These are phyloP conservation scores for Harrya chromipes DNA, from an alignment of 768 basidiomycete genomes.

Conservation along the genomic window DNA sequence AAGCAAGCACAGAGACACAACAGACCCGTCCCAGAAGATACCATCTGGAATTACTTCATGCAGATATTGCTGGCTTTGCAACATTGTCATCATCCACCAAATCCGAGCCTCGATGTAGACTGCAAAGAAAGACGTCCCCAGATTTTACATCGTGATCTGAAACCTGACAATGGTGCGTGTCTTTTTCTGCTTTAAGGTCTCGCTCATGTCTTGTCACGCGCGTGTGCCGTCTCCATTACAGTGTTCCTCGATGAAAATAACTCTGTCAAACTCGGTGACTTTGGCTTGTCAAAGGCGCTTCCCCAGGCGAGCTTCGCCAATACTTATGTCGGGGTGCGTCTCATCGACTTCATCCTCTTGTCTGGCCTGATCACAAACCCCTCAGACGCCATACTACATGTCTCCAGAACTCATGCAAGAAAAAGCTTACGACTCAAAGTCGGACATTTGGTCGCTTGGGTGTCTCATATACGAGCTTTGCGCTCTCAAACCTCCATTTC, in stretches of 20 bases:
- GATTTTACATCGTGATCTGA: constrained; percentile 92
- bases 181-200: neutral
- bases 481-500: constrained; percentile 89
- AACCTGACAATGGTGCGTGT: constrained; percentile 90
- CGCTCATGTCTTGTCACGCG: neutral
- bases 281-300: constrained; percentile 92
- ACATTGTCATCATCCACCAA: constrained; percentile 85
- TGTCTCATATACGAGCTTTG: constrained; percentile 97
- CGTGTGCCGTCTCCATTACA: constrained; percentile 25
- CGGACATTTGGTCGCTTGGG: constrained; percentile 97
- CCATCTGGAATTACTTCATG: constrained; percentile 94
- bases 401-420: constrained; percentile 98
- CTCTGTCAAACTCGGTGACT: constrained; percentile 94
- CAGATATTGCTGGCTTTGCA: constrained; percentile 88
- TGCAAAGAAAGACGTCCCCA: constrained; percentile 59
- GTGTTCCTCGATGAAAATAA: constrained; percentile 88
- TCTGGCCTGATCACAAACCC: neutral
- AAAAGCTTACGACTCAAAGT: constrained; percentile 95
- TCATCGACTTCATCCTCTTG: neutral
- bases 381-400: constrained; percentile 99
- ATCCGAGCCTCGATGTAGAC: constrained; percentile 33
- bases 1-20: constrained; percentile 68
- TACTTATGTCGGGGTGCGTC: constrained; percentile 92
- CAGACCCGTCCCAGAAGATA: constrained; percentile 83
- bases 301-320: constrained; percentile 85